Evolutionary conservation across 495 filamentous ascomycete genomes (phyloP).

Genomic region (Staphylotrichum tortipilum): DNA sequence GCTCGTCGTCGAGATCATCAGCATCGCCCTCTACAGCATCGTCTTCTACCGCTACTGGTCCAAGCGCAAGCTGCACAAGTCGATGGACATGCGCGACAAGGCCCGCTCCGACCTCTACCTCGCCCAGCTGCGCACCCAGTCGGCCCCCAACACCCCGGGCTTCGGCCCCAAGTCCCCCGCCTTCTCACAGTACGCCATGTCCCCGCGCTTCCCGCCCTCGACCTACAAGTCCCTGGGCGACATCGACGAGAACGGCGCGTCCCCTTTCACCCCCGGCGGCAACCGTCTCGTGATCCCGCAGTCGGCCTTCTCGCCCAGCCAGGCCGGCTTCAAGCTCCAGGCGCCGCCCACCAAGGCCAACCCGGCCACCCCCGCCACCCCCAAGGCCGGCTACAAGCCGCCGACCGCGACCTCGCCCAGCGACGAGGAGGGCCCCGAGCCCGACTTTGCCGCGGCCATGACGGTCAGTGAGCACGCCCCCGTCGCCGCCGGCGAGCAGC

Average conservation of each 20-base stretch:
- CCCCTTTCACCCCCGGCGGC: conserved; percentile 39
- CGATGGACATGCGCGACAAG: conserved; percentile 90
- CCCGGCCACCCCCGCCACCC: conserved; percentile 61
- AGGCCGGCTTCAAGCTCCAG: conserved; percentile 67
- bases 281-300: conserved; percentile 34
- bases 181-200: conserved; percentile 44
- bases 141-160: conserved; percentile 88
- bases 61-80: conserved; percentile 87
- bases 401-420: conserved; percentile 18
- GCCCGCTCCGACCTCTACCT: conserved; percentile 92
- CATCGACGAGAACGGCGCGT: conserved; percentile 34
- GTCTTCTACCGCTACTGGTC: conserved; percentile 95
- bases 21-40: conserved; percentile 84
- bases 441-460: conserved; percentile 13
- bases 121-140: conserved; percentile 84
- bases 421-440: not conserved
- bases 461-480: conserved; percentile 38
- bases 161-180: conserved; percentile 58
- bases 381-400: conserved; percentile 50
- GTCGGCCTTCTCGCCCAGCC: conserved; percentile 35
- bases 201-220: conserved; percentile 46
- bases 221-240: conserved; percentile 40
- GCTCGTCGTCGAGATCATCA: conserved; percentile 83
- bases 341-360: conserved; percentile 71
- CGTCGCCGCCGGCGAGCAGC: conserved; percentile 53